phyloP scores from a whole-genome alignment of 305 asterid species.

The Withania somnifera region DNA sequence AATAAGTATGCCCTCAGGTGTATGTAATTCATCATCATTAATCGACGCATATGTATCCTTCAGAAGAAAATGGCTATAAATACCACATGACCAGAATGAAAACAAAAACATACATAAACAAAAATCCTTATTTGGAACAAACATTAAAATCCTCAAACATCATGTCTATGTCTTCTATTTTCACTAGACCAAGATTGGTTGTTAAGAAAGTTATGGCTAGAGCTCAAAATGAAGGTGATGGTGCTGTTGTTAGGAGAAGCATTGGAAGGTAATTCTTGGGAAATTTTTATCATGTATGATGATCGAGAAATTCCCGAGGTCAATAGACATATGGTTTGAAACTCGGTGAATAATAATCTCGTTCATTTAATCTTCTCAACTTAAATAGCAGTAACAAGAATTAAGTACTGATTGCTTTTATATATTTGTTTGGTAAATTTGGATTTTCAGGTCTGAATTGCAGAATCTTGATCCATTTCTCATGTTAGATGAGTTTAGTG shows the following conservation, averaged over 20 bases:
- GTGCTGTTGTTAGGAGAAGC: slow-evolving; percentile 81
- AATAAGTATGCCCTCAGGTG: slow-evolving; percentile 10
- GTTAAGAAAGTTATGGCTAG: slow-evolving; percentile 59
- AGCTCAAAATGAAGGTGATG: slow-evolving; percentile 73
- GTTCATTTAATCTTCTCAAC: neutral
- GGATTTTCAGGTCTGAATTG: slow-evolving; percentile 66
- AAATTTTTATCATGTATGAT: neutral
- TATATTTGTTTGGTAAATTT: neutral
- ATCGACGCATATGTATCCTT: neutral
- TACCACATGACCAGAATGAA: neutral
- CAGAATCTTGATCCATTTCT: slow-evolving; percentile 81
- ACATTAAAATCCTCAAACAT: neutral
- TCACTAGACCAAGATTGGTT: slow-evolving; percentile 56
- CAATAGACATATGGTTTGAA: neutral
- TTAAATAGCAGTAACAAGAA: too few species aligned
- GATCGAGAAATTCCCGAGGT: neutral
- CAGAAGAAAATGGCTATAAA: neutral
- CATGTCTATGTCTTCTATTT: slow-evolving; percentile 31
- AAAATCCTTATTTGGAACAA: neutral
- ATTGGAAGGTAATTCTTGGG: slow-evolving; percentile 55
- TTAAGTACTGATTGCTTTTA: too few species aligned
- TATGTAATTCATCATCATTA: neutral
- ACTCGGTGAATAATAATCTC: neutral
- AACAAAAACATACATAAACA: neutral
- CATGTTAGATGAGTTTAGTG: slow-evolving; percentile 76